Base-by-base conservation (phyloP, 2,329 filamentous ascomycete species). In the Cephalotrichum gorgonifer region DNA sequence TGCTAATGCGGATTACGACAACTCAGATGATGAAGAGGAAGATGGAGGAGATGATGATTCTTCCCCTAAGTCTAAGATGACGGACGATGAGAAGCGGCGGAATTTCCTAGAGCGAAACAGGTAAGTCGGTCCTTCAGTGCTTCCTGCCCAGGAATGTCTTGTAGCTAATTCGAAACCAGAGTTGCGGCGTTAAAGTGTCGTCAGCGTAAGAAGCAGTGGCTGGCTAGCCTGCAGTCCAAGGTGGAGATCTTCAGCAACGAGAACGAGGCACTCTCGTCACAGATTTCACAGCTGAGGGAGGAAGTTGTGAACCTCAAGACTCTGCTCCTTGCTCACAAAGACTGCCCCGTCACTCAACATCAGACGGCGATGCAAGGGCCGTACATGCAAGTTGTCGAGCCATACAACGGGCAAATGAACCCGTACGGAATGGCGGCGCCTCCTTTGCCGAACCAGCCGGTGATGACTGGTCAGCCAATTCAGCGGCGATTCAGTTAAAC, bases 171-270 rank as follows among this genome's bases (percentile, higher is more conserved):
- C 26, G 14, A 20, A 43, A 23, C 22, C 55, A 96, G 93, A 62
- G 89, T 98, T 55, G 93, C 93, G 54, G 93, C 93, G 3, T 74
- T 98, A 52, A 98, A 98, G 63, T 98, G 93, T 67, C 85, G 93
- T 53, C 93, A 98, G 66, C 81, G 93, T 20, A 98, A 98, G 76
- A 98, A 98, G 76, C 93, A 97, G 64, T 98, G 93, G 93, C 78
- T 97, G 51, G 86, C 87, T 28, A 97, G 95, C 57, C 76, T 98
- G 1, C 93, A 98, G 65, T 80, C 81, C 50, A 97, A 97, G 66
- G 91, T 97, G 15, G 93, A 98, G 64, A 76, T 95, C 56, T 97
- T 89, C 61, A 90, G 85, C 54, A 84, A 77, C 1, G 93, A 98
- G 66, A 97, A 97, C 54, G 93, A 98, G 60, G 81, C 81, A 2